These are phyloP conservation scores for Saksenaea vasiformis DNA, from an alignment of 371 early-diverging fungal species.

Conservation along the genomic window DNA sequence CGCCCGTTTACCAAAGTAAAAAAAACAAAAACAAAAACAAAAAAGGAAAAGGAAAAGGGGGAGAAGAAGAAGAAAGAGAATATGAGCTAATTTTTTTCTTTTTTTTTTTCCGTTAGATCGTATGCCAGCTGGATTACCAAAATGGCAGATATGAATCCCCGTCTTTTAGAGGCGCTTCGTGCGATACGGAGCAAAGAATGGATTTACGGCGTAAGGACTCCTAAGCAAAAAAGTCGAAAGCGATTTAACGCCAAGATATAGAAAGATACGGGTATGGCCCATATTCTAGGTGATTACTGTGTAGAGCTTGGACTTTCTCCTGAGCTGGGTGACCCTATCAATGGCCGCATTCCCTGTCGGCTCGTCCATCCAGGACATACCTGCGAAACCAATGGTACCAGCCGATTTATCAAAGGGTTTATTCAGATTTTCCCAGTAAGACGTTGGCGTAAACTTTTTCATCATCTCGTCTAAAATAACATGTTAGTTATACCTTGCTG, in stretches of 20 bases:
- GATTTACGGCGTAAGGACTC: slow-evolving; percentile 49
- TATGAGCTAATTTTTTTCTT: background rate
- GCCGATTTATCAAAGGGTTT: slow-evolving; percentile 50
- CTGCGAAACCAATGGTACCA: slow-evolving; percentile 41
- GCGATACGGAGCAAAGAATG: slow-evolving; percentile 45
- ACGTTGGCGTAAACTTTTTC: background rate
- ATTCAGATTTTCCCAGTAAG: slow-evolving; percentile 46
- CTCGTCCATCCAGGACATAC: slow-evolving; percentile 46
- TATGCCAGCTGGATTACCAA: slow-evolving; percentile 66
- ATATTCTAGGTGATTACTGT: slow-evolving; percentile 40
- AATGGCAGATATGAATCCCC: slow-evolving; percentile 63
- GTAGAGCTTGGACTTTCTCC: slow-evolving; percentile 38
- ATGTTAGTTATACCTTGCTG: slow-evolving; percentile 58
- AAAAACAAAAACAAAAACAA: background rate
- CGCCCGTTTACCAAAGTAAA: slow-evolving; percentile 55
- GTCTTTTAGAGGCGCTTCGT: slow-evolving; percentile 49
- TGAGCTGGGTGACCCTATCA: slow-evolving; percentile 38
- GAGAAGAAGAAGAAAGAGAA: background rate
- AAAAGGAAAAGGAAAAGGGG: background rate
- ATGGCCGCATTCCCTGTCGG: slow-evolving; percentile 46
- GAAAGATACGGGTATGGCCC: slow-evolving; percentile 40
- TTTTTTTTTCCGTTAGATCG: slow-evolving; percentile 32
- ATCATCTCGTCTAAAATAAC: background rate
- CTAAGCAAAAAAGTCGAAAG: slow-evolving; percentile 14
- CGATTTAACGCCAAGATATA: slow-evolving; percentile 13